Conservation (phyloP, 306 rosid species). For the Vicia villosa region DNA sequence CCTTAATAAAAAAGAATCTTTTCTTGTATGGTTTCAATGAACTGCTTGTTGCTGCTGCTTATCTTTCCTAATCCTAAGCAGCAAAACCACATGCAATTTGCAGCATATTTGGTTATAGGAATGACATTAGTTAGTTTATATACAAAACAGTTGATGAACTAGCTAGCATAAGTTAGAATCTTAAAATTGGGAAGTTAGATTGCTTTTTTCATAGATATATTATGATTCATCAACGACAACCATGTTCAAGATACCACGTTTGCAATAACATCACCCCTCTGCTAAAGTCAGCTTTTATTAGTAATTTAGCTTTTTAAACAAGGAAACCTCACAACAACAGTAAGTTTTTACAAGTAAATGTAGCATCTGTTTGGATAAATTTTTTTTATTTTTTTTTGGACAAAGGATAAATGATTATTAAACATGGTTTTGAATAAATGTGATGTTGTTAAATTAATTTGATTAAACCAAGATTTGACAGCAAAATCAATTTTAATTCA, state of each 20-base stretch:
- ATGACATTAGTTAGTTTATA: too few species aligned
- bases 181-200: background rate
- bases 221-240: background rate
- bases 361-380: too few species aligned
- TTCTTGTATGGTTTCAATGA: background rate
- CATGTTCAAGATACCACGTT: too few species aligned
- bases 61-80: background rate
- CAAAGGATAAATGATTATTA: background rate
- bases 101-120: background rate
- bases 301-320: too few species aligned
- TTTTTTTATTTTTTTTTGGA: too few species aligned
- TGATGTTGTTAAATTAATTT: background rate
- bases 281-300: too few species aligned
- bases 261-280: too few species aligned
- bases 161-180: background rate
- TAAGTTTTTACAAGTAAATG: too few species aligned
- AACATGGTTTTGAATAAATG: background rate
- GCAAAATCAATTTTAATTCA: background rate
- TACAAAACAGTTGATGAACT: background rate
- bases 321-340: too few species aligned
- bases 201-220: too few species aligned
- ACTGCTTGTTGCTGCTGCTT: background rate
- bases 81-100: background rate
- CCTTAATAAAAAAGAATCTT: constrained; percentile 12
- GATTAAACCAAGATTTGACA: background rate